A percentile compares a stretch with the other conserved stretches of the same genome.
Conservation (phyloP, 1,284 basidiomycete genomes). For the Exobasidium cylindrosporum region DNA sequence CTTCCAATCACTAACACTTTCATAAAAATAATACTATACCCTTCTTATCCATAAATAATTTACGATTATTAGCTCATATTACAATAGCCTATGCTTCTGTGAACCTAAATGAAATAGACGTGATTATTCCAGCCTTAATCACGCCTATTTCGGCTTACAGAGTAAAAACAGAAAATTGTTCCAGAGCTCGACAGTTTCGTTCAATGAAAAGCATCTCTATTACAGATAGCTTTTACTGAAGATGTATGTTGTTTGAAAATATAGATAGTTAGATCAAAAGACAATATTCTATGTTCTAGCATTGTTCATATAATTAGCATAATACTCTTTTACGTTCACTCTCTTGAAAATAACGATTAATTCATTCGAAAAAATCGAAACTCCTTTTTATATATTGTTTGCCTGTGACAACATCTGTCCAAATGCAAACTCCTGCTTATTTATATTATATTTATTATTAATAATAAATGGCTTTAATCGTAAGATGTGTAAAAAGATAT, state of each 20-base stretch:
- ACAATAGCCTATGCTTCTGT: not conserved
- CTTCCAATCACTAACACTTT: not conserved
- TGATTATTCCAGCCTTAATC: not conserved
- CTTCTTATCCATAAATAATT: not conserved
- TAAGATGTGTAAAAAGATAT: conserved; percentile 16
- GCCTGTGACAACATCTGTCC: conserved; percentile 20
- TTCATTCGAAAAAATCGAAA: conserved; percentile 17
- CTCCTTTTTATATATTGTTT: conserved; percentile 17
- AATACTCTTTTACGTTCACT: conserved; percentile 20
- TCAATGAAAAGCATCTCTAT: conserved; percentile 9
- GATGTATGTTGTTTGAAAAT: conserved; percentile 17
- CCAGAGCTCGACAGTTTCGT: not conserved
- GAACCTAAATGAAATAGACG: not conserved
- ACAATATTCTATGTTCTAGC: conserved; percentile 21
- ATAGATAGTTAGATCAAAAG: conserved; percentile 19
- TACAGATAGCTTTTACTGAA: conserved; percentile 20
- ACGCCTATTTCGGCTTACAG: not conserved
- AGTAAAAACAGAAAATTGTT: conserved; percentile 6
- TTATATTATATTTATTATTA: conserved; percentile 26
- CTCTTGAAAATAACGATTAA: conserved; percentile 23
- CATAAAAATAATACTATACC: not conserved
- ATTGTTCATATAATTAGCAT: conserved; percentile 23
- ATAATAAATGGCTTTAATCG: conserved; percentile 19
- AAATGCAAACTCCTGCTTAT: conserved; percentile 22
- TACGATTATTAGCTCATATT: not conserved